Conservation (phyloP, 2,329 filamentous ascomycete genomes). For the Trichoderma oligosporum region DNA sequence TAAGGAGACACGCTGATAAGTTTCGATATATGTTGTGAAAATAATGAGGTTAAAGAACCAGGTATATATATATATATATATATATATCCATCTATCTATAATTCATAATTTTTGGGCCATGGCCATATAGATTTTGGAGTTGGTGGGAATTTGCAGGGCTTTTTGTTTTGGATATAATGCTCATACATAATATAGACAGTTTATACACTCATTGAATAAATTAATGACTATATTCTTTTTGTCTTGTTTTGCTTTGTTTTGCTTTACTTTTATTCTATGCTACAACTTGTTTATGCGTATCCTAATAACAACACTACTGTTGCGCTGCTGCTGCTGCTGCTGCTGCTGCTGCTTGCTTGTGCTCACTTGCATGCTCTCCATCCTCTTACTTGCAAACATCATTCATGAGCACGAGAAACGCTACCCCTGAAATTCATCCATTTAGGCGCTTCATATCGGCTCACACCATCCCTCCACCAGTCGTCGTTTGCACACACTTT, state of each 20-base stretch:
- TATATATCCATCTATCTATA: too few species aligned
- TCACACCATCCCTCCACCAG: constrained; percentile 37
- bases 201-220: constrained; percentile 6
- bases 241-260: too few species aligned
- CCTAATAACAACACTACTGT: neutral
- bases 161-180: constrained; percentile 7
- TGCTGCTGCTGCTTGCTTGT: neutral
- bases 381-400: neutral
- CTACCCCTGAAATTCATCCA: constrained; percentile 30
- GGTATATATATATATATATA: too few species aligned
- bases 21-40: constrained; percentile 48
- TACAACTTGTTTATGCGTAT: neutral
- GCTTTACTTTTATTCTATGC: too few species aligned
- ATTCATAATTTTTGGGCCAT: neutral
- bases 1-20: constrained; percentile 24
- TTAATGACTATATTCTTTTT: constrained; percentile 4
- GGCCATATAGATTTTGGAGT: constrained; percentile 8
- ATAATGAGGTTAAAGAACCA: too few species aligned
- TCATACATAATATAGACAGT: neutral
- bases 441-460: constrained; percentile 31
- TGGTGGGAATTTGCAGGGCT: neutral
- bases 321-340: neutral
- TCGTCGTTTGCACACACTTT: constrained; percentile 27
- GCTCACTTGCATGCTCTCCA: neutral
- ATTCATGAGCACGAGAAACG: neutral